A percentile compares a stretch with the other conserved stretches of the same genome.
These are phyloP conservation scores for Mortierella claussenii DNA, from an alignment of 192 early-diverging fungal species.

Conservation along the genomic window DNA sequence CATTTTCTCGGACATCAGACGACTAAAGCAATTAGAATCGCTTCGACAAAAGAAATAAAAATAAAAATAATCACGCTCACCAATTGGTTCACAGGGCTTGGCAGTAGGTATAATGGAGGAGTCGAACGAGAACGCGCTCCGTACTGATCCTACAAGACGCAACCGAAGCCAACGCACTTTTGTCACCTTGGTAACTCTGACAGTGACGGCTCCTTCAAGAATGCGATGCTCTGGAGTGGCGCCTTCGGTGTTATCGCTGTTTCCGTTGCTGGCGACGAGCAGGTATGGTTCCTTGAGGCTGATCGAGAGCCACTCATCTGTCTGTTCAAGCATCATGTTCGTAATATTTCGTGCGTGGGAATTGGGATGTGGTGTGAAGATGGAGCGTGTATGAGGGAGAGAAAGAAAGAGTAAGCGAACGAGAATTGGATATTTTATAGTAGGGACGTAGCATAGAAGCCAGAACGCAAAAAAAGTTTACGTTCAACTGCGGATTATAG, in stretches of 20 bases:
- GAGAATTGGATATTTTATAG: too few relatives aligned
- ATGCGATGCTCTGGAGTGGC: background rate
- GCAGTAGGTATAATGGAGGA: background rate
- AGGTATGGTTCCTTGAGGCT: background rate
- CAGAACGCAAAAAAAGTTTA: too few relatives aligned
- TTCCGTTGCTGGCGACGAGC: background rate
- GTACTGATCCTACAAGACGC: background rate
- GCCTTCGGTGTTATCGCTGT: too few relatives aligned
- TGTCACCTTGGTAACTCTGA: conserved; percentile 7
- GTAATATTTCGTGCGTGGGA: too few relatives aligned
- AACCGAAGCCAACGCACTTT: conserved; percentile 15
- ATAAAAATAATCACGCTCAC: background rate
- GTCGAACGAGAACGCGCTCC: conserved; percentile 10
- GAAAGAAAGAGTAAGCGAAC: too few relatives aligned
- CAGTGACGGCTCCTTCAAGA: conserved; percentile 2
- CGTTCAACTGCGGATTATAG: too few relatives aligned
- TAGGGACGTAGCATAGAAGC: too few relatives aligned
- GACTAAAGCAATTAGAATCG: background rate
- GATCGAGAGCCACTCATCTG: background rate
- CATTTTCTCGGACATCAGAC: background rate
- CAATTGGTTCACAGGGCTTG: conserved; percentile 2
- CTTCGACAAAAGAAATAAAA: too few relatives aligned
- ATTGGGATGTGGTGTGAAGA: too few relatives aligned
- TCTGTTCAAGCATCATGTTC: background rate
- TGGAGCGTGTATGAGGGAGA: too few relatives aligned